Percentiles rank a stretch among this genome's conserved stretches.
Conservation (phyloP, 2,329 filamentous ascomycete species). For the Colletotrichum sp. region DNA sequence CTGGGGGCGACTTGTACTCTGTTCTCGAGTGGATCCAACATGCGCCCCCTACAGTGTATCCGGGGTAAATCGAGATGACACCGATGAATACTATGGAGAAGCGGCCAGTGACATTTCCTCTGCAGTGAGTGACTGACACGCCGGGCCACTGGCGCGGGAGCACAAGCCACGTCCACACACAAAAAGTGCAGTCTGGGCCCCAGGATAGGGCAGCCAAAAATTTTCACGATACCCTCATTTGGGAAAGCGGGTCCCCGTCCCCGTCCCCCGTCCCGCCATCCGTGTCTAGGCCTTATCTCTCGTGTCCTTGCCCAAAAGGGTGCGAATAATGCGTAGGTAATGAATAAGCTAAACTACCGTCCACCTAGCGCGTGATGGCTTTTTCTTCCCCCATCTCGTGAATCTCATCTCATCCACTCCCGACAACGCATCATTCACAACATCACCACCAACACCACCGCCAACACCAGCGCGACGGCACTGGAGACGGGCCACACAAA, state of each 20-base stretch:
- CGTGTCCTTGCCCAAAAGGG: background rate
- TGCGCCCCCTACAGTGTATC: background rate
- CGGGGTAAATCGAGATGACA: slow-evolving; percentile 4
- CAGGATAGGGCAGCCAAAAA: slow-evolving; percentile 14
- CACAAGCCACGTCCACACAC: background rate
- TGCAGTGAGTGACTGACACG: background rate
- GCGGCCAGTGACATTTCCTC: background rate
- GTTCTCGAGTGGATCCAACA: background rate
- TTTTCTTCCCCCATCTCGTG: background rate
- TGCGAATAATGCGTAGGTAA: background rate
- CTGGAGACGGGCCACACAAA: background rate
- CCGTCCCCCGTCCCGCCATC: background rate
- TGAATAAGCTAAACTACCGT: background rate
- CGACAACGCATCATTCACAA: background rate
- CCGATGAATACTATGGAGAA: background rate
- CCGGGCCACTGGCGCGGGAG: background rate
- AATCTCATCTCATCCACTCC: background rate
- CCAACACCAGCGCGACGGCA: background rate
- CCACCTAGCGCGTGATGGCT: background rate
- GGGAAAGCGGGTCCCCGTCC: background rate
- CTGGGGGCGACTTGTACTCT: background rate
- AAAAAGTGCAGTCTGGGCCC: background rate
- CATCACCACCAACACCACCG: background rate
- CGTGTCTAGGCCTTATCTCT: background rate
- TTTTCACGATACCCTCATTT: slow-evolving; percentile 22